Evolutionary conservation across 441 rosid species (phyloP).

Genomic region (Eutrema salsugineum): DNA sequence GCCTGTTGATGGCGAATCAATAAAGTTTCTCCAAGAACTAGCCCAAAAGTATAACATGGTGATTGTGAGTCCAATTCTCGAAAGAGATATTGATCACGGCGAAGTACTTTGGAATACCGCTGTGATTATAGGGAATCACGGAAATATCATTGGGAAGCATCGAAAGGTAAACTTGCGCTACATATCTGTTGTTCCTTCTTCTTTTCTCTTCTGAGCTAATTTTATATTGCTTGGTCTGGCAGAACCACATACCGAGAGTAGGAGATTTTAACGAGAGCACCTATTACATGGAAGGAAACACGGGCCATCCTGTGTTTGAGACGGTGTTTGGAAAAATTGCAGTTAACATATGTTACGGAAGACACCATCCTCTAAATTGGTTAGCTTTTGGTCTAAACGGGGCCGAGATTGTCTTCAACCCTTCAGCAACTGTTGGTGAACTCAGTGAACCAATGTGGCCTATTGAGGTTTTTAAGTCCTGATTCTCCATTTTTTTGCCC

Average conservation of each 20-base stretch:
- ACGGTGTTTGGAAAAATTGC: constrained; percentile 88
- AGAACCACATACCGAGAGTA: constrained; percentile 97
- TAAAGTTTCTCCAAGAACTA: constrained; percentile 72
- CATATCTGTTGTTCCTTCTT: background rate
- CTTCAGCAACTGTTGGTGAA: constrained; percentile 96
- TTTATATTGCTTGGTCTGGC: constrained; percentile 27
- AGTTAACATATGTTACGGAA: constrained; percentile 86
- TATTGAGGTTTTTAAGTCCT: constrained; percentile 57
- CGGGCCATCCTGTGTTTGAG: constrained; percentile 95
- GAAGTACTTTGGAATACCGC: constrained; percentile 95
- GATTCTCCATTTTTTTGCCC: background rate
- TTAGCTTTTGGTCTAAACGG: constrained; percentile 94
- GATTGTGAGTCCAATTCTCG: constrained; percentile 83
- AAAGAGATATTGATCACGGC: constrained; percentile 88
- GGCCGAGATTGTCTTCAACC: constrained; percentile 97
- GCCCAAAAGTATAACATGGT: constrained; percentile 87
- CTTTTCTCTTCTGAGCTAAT: constrained; percentile 10
- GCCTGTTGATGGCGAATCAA: constrained; percentile 83
- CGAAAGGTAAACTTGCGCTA: constrained; percentile 59
- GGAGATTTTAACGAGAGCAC: constrained; percentile 99
- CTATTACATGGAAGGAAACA: constrained; percentile 97
- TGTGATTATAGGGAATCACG: constrained; percentile 81
- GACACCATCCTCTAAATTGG: constrained; percentile 98
- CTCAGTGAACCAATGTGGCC: constrained; percentile 99
- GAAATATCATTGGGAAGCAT: constrained; percentile 93